Percentiles rank a stretch among this genome's conserved stretches.
Conservation (phyloP, 441 rosid genomes). For the Raphanus hybrid region DNA sequence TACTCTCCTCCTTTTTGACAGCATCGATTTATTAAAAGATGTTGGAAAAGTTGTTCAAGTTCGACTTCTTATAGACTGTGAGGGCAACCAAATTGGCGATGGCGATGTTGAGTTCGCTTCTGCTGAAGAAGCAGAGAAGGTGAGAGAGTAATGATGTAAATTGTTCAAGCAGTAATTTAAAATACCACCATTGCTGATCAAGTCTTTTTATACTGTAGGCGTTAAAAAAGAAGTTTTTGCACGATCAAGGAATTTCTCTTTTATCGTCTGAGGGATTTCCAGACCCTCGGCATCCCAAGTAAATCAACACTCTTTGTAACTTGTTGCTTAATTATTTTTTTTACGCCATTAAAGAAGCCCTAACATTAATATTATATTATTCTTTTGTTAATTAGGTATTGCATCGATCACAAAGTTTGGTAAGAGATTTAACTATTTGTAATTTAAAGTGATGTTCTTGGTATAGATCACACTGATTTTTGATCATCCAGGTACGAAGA, state of each 20-base stretch:
- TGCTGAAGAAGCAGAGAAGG: background rate
- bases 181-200: no score
- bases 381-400: background rate
- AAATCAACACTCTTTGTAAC: background rate
- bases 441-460: background rate
- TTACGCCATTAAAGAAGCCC: background rate
- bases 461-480: background rate
- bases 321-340: background rate
- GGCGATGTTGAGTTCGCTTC: background rate
- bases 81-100: background rate
- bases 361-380: background rate
- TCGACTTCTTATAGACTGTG: background rate
- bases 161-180: no score
- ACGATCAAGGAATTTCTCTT: background rate
- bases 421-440: background rate
- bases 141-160: background rate
- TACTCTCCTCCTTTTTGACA: background rate
- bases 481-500: background rate
- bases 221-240: background rate
- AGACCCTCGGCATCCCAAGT: background rate
- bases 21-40: background rate
- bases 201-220: background rate
- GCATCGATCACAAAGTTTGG: background rate
- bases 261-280: background rate
- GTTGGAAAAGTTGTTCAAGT: background rate